Evolutionary conservation across 2,329 filamentous ascomycete species (phyloP).

Genomic region (Annulohypoxylon truncatum): DNA sequence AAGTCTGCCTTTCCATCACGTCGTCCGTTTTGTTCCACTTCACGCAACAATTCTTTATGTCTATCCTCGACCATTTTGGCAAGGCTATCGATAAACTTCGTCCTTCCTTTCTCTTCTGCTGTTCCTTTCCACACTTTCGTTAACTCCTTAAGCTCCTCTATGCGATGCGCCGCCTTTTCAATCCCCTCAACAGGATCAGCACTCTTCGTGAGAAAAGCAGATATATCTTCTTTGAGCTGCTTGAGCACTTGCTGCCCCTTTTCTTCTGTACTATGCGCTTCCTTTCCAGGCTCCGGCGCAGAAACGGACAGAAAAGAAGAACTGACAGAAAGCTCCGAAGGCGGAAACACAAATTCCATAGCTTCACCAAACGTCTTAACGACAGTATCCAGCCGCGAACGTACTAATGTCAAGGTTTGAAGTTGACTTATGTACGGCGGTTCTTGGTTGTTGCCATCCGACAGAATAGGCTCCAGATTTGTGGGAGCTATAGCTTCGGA

Average conservation of each 20-base stretch:
- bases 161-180: constrained; percentile 76
- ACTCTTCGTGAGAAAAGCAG: constrained; percentile 68
- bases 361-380: constrained; percentile 93
- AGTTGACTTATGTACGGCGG: constrained; percentile 81
- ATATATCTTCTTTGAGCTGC: constrained; percentile 77
- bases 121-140: constrained; percentile 94
- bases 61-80: constrained; percentile 85
- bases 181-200: constrained; percentile 73
- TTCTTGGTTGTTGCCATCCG: constrained; percentile 38
- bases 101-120: constrained; percentile 87
- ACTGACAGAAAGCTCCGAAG: constrained; percentile 84
- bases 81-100: constrained; percentile 83
- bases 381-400: constrained; percentile 85
- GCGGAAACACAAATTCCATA: constrained; percentile 94
- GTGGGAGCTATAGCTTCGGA: constrained; percentile 39
- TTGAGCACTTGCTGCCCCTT: constrained; percentile 86
- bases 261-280: constrained; percentile 78
- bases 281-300: constrained; percentile 76
- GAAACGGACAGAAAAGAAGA: constrained; percentile 92
- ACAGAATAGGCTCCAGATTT: constrained; percentile 39
- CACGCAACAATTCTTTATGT: constrained; percentile 64
- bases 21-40: constrained; percentile 59
- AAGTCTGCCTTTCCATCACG: constrained; percentile 52
- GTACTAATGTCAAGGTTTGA: constrained; percentile 84
- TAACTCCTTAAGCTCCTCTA: constrained; percentile 82